phyloP scores from a whole-genome alignment of 1,139 yeast species.

The Meyerozyma smithsonii region DNA sequence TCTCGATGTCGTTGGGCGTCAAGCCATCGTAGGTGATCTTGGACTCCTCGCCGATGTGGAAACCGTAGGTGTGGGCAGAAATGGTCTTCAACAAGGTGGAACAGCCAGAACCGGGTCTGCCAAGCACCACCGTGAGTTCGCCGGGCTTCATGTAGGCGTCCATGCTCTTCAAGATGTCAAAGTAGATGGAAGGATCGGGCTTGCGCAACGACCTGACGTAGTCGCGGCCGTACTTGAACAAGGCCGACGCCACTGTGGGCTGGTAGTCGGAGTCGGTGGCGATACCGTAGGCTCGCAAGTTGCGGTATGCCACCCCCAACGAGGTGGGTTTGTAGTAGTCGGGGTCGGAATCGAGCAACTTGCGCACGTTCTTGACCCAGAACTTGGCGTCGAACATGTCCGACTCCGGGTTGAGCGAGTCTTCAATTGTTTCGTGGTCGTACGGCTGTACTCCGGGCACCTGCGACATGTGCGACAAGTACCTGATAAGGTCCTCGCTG shows the following conservation, averaged over 20 bases:
- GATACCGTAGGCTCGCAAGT: conserved; percentile 68
- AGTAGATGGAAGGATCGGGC: conserved; percentile 18
- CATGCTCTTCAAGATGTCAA: conserved; percentile 61
- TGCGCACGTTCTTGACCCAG: conserved; percentile 72
- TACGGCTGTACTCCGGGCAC: conserved; percentile 48
- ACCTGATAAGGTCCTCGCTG: conserved; percentile 19
- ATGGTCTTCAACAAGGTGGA: conserved; percentile 71
- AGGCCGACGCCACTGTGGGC: conserved; percentile 57
- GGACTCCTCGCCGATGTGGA: conserved; percentile 51
- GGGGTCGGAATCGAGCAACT: conserved; percentile 51
- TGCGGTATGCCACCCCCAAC: conserved; percentile 64
- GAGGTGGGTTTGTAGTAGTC: conserved; percentile 61
- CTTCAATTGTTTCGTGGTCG: conserved; percentile 14
- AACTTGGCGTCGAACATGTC: conserved; percentile 56
- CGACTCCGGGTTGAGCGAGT: conserved; percentile 30
- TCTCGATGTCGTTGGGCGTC: conserved; percentile 21
- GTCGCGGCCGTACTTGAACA: conserved; percentile 17
- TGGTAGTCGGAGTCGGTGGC: conserved; percentile 81
- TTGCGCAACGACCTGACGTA: conserved; percentile 14
- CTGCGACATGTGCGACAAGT: conserved; percentile 46
- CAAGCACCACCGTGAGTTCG: conserved; percentile 69
- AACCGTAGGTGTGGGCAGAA: conserved; percentile 70
- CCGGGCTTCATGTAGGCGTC: conserved; percentile 68
- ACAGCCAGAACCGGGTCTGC: conserved; percentile 86
- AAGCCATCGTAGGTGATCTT: conserved; percentile 33